A percentile compares a stretch with the other conserved stretches of the same genome.
These are phyloP conservation scores for Rugonectria rugulosa DNA, from an alignment of 2,329 filamentous ascomycete genomes.

Conservation along the genomic window DNA sequence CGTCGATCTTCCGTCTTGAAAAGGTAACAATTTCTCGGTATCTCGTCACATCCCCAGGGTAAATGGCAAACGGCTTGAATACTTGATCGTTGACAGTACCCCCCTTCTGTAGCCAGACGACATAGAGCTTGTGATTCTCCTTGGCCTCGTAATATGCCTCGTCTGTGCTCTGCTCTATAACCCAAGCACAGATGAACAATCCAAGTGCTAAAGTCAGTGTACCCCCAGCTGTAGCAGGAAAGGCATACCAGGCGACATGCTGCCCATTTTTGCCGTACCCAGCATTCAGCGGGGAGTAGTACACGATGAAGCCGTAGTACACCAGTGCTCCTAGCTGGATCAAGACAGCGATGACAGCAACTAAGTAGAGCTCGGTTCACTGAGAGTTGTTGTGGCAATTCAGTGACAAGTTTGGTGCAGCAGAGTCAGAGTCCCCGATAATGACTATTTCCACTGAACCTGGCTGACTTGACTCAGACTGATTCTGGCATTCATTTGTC, in stretches of 20 bases:
- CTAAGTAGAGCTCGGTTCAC: too few relatives aligned
- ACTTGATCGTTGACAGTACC: conserved; percentile 39
- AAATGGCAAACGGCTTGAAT: conserved; percentile 37
- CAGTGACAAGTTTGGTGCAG: too few relatives aligned
- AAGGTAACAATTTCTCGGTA: neutral
- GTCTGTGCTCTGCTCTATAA: conserved; percentile 42
- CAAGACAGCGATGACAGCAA: too few relatives aligned
- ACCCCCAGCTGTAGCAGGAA: conserved; percentile 35
- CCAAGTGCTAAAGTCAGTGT: conserved; percentile 38
- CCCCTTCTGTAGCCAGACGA: conserved; percentile 42
- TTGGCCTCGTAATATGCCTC: conserved; percentile 28
- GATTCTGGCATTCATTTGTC: too few relatives aligned
- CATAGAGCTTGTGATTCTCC: neutral
- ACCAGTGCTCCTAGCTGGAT: too few relatives aligned
- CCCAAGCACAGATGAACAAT: conserved; percentile 40
- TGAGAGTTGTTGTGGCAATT: too few relatives aligned
- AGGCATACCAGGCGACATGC: conserved; percentile 29
- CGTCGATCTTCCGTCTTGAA: too few relatives aligned
- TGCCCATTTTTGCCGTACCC: conserved; percentile 21
- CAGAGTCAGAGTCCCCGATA: too few relatives aligned
- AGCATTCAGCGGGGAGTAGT: conserved; percentile 9
- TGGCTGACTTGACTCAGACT: too few relatives aligned
- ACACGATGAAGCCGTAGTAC: conserved; percentile 9
- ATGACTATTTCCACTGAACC: too few relatives aligned
- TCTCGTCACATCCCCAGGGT: too few relatives aligned